Conservation (phyloP, 2,329 filamentous ascomycete genomes). For the Pseudomassariella vexata region DNA sequence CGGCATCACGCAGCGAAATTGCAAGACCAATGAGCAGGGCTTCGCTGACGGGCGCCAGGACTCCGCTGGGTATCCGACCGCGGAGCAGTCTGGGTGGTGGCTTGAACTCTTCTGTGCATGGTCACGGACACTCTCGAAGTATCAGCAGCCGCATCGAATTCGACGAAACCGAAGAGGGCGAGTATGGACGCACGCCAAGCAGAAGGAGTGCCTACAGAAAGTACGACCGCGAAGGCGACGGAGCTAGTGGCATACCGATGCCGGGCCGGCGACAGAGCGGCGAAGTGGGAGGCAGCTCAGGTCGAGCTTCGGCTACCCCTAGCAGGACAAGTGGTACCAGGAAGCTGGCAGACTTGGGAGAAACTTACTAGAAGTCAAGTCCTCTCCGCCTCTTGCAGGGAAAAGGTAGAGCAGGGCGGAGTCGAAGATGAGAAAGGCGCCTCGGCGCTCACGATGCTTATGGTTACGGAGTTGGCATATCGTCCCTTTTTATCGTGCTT, state of each 20-base stretch:
- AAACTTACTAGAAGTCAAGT: conserved; percentile 45
- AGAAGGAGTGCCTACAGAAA: conserved; percentile 48
- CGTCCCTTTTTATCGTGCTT: background rate
- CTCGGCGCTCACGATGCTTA: conserved; percentile 20
- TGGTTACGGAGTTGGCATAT: background rate
- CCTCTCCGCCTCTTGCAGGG: conserved; percentile 7
- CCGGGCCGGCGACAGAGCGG: conserved; percentile 43
- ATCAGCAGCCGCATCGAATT: conserved; percentile 50
- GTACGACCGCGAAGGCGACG: conserved; percentile 36
- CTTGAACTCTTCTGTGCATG: too few relatives aligned
- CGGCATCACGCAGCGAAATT: conserved; percentile 48
- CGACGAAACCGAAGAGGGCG: conserved; percentile 43
- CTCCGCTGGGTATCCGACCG: conserved; percentile 60
- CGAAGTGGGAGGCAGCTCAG: conserved; percentile 11
- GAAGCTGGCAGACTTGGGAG: conserved; percentile 44
- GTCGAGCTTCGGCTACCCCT: conserved; percentile 16
- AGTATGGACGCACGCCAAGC: conserved; percentile 47
- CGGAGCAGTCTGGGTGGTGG: conserved; percentile 66
- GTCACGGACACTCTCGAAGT: conserved; percentile 53
- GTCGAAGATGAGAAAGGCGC: too few relatives aligned
- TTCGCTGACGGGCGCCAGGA: conserved; percentile 55
- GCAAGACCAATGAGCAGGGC: conserved; percentile 61
- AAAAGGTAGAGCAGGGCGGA: background rate
- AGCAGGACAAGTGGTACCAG: conserved; percentile 36
- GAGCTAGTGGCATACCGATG: conserved; percentile 31